A percentile compares a stretch with the other conserved stretches of the same genome.
Evolutionary conservation across 2,329 filamentous ascomycete genomes (phyloP).

Genomic region (Parastagonospora avenae): DNA sequence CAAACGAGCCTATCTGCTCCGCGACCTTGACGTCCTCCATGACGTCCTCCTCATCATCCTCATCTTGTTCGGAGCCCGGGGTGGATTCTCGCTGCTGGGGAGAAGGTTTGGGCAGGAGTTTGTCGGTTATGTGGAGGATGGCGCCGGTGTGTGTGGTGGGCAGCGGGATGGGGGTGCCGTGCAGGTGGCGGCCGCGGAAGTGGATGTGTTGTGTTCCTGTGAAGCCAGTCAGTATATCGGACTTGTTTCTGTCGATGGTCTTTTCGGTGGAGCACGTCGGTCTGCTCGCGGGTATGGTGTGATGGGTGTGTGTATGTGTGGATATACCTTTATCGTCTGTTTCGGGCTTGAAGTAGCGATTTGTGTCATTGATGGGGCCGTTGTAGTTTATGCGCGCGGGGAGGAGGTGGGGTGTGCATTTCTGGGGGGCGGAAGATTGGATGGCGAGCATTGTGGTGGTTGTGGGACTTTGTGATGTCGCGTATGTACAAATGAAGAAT

Average conservation of each 20-base stretch:
- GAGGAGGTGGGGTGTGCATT: conserved; percentile 71
- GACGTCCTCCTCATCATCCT: conserved; percentile 23
- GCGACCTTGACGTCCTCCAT: conserved; percentile 52
- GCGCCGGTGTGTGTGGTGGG: conserved; percentile 72
- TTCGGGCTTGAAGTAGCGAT: conserved; percentile 73
- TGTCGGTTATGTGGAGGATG: conserved; percentile 37
- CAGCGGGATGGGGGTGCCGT: conserved; percentile 68
- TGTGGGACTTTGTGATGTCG: too few relatives aligned
- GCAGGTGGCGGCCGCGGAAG: conserved; percentile 74
- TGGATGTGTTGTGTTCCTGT: conserved; percentile 30
- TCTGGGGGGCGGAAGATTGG: conserved; percentile 37
- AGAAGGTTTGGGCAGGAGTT: conserved; percentile 16
- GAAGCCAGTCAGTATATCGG: too few relatives aligned
- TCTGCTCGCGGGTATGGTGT: too few relatives aligned
- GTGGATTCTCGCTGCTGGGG: too few relatives aligned
- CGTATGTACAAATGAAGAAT: too few relatives aligned
- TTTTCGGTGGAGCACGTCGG: too few relatives aligned
- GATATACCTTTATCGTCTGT: conserved; percentile 48
- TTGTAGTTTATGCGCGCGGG: conserved; percentile 82
- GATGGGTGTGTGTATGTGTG: too few relatives aligned
- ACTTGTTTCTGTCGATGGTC: too few relatives aligned
- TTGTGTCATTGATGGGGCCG: conserved; percentile 68
- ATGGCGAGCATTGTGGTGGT: conserved; percentile 53
- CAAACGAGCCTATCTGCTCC: conserved; percentile 70
- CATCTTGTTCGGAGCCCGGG: conserved; percentile 18